Conservation (phyloP, 345 rosid species). For the Arabidopsis arenosa region DNA sequence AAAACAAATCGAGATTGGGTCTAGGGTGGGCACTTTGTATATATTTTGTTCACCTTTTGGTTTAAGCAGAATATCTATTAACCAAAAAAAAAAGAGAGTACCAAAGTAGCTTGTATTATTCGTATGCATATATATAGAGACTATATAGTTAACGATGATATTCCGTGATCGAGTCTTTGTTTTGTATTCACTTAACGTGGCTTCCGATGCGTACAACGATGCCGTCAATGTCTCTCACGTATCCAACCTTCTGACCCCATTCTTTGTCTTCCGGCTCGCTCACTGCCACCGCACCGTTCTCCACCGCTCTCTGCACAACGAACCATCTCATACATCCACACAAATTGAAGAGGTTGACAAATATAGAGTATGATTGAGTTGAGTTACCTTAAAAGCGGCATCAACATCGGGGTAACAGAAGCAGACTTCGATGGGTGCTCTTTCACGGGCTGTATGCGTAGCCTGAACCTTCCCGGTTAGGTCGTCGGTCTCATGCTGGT, state of each 20-base stretch:
- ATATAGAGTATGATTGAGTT: not conserved
- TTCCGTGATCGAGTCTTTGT: conserved; percentile 1
- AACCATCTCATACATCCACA: not conserved
- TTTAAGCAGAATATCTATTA: not conserved
- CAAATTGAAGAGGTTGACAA: not conserved
- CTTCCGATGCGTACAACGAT: conserved; percentile 73
- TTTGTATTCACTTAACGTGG: conserved; percentile 53
- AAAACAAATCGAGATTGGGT: not conserved
- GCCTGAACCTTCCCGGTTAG: conserved; percentile 65
- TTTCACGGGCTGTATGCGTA: conserved; percentile 40
- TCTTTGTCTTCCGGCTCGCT: conserved; percentile 77
- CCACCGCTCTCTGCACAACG: conserved; percentile 73
- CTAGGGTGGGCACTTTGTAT: not conserved
- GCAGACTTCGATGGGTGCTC: conserved; percentile 76
- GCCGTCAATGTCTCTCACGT: conserved; percentile 81
- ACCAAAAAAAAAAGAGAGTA: not conserved
- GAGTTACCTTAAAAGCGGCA: conserved; percentile 75
- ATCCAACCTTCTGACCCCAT: conserved; percentile 92
- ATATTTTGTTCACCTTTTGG: not conserved
- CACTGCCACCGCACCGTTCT: conserved; percentile 71
- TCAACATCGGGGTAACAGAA: conserved; percentile 76
- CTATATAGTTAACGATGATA: not conserved
- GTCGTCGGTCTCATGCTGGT: conserved; percentile 83
- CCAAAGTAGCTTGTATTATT: conserved; percentile 21
- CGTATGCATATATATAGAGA: not conserved